Evolutionary conservation across 1,139 yeast genomes (phyloP), one percentile per base, ranked within the genome.

Genomic region (Blastobotrys illinoisensis): DNA sequence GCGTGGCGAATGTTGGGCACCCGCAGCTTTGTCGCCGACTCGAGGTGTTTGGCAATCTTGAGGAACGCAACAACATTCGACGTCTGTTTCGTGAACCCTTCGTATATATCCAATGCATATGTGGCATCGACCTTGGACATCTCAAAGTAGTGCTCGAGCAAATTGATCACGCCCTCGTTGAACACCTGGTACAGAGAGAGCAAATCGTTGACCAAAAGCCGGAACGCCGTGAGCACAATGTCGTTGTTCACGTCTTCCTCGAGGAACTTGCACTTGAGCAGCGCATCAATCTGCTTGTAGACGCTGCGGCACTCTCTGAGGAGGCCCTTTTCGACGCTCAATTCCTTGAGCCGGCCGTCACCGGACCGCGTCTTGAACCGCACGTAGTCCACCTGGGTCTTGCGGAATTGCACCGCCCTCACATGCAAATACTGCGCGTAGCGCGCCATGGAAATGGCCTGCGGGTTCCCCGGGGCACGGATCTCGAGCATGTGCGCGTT

Each of bases 1-100:
- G 98, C 97, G 71, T 93, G 99, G 69, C 89, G 89, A 58, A 93
- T 91, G 13, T 96, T 91, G 24, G 99, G 99, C 28, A 93, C 96
- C 66, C 87, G 90, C 58, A 93, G 75, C 64, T 90, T 90, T 0
- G 98, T 89, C 2, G 93, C 83, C 66, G 84, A 81, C 68, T 89
- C 96, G 63, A 88, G 76, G 67, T 86, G 91, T 67, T 93, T 91
- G 5, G 98, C 99, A 18, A 87, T 85, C 63, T 95, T 82, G 64
- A 93, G 77, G 69, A 86, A 93, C 63, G 85, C 86, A 47, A 93
- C 93, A 18, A 91, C 98, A 66, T 85, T 86, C 54, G 85, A 85
- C 0, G 99, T 93, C 67, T 89, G 84, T 58, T 84, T 86, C 50
- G 91, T 95, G 71, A 93, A 93, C 58, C 79, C 80, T 63, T 86